These are phyloP conservation scores for Diversispora epigaea DNA, from an alignment of 192 early-diverging fungal genomes.

Conservation along the genomic window DNA sequence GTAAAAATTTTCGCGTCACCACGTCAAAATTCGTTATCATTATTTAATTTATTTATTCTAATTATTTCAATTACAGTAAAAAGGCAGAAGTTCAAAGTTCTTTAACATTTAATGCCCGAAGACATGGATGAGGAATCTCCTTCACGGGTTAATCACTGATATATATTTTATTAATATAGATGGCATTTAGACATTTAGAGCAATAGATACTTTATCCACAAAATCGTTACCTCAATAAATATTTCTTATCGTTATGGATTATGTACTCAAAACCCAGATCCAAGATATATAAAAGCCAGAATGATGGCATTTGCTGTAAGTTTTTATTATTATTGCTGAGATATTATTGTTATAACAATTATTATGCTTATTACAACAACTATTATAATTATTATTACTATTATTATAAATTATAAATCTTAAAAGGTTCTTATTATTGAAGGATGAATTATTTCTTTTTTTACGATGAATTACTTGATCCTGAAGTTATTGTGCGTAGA, in stretches of 20 bases:
- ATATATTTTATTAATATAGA: slow-evolving; percentile 15
- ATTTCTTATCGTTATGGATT: slow-evolving; percentile 73
- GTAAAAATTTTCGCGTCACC: slow-evolving; percentile 73
- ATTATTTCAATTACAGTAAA: slow-evolving; percentile 47
- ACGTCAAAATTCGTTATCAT: slow-evolving; percentile 59
- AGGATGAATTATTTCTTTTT: slow-evolving; percentile 77
- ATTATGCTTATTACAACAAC: no score
- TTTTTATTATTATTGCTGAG: slow-evolving; percentile 1
- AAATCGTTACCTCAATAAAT: slow-evolving; percentile 84
- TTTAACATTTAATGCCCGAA: slow-evolving; percentile 76
- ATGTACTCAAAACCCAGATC: slow-evolving; percentile 74
- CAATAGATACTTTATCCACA: slow-evolving; percentile 78
- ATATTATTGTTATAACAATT: no score
- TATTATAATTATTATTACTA: no score
- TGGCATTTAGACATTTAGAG: slow-evolving; percentile 58
- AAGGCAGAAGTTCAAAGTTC: slow-evolving; percentile 83
- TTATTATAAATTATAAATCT: no score
- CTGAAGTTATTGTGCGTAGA: slow-evolving; percentile 76
- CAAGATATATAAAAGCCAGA: slow-evolving; percentile 75
- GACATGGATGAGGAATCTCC: slow-evolving; percentile 86
- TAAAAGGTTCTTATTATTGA: slow-evolving; percentile 73
- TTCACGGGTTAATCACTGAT: slow-evolving; percentile 45
- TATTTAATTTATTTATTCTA: slow-evolving; percentile 12
- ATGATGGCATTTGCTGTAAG: slow-evolving; percentile 80
- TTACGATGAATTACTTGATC: slow-evolving; percentile 75